Conservation (phyloP, 352 stramenopile species). For the Phytophthora cryptogea region DNA sequence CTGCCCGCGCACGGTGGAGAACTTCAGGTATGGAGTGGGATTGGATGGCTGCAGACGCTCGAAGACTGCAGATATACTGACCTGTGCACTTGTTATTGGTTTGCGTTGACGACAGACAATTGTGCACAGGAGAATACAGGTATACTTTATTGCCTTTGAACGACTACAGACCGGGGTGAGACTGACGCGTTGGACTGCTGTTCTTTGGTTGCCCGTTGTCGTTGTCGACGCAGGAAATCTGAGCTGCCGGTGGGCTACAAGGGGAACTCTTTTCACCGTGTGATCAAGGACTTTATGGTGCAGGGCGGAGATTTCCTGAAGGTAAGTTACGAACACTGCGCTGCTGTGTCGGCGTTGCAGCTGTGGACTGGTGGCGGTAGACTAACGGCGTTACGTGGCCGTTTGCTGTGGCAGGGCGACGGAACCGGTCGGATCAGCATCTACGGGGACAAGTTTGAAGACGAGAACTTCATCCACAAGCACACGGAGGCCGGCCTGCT, state of each 20-base stretch:
- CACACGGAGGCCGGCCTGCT: slow-evolving; percentile 79
- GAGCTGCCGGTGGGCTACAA: slow-evolving; percentile 91
- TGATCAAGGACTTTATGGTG: slow-evolving; percentile 94
- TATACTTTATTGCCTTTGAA: slow-evolving; percentile 14
- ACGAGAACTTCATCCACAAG: slow-evolving; percentile 86
- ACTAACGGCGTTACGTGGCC: slow-evolving; percentile 12
- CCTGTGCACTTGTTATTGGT: slow-evolving; percentile 8
- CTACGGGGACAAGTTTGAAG: slow-evolving; percentile 88
- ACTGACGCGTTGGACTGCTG: slow-evolving; percentile 28
- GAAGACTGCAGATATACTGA: slow-evolving; percentile 7
- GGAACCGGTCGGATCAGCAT: slow-evolving; percentile 86
- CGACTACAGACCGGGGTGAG: neutral
- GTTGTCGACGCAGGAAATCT: slow-evolving; percentile 55
- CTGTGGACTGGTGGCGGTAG: neutral
- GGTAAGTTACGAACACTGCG: slow-evolving; percentile 27
- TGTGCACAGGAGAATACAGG: slow-evolving; percentile 97
- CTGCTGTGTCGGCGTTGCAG: slow-evolving; percentile 1
- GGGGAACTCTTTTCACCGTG: slow-evolving; percentile 83
- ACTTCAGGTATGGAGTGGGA: slow-evolving; percentile 77
- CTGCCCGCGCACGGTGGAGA: slow-evolving; percentile 96
- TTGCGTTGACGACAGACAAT: slow-evolving; percentile 71
- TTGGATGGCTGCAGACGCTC: slow-evolving; percentile 14
- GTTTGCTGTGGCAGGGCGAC: slow-evolving; percentile 53
- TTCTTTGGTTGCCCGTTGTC: slow-evolving; percentile 28
- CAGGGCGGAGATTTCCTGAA: slow-evolving; percentile 89